These are phyloP conservation scores for Ilex aquifolium DNA, from an alignment of 257 asterid species.

Conservation along the genomic window DNA sequence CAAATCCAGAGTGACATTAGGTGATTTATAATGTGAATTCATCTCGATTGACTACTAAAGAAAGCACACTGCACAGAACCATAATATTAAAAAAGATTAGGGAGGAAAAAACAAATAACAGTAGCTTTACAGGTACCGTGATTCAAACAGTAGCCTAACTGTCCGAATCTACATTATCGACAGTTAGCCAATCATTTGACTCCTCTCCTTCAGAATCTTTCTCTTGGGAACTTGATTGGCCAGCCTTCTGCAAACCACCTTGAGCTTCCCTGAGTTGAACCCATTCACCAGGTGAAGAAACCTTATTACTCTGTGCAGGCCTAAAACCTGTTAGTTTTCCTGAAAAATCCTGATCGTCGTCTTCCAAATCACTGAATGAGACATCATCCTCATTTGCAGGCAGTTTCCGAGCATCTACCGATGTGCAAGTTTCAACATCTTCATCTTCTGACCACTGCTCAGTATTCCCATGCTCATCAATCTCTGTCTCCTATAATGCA, in stretches of 20 bases:
- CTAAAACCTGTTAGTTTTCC: constrained; percentile 18
- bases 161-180: constrained; percentile 47
- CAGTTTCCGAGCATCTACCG: constrained; percentile 17
- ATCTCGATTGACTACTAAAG: no score
- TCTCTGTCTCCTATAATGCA: constrained; percentile 20
- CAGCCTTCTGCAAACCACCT: constrained; percentile 22
- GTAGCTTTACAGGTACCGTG: no score
- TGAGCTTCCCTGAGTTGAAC: constrained; percentile 36
- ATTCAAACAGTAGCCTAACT: no score
- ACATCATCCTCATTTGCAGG: constrained; percentile 43
- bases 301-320: constrained; percentile 22
- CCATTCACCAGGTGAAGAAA: constrained; percentile 37
- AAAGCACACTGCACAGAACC: no score
- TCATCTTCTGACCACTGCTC: constrained; percentile 16
- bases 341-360: constrained; percentile 37
- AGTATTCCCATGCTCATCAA: constrained; percentile 18
- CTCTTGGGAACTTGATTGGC: constrained; percentile 26
- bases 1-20: no score
- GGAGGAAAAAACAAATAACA: no score
- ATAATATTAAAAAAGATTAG: no score
- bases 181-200: constrained; percentile 69
- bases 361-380: constrained; percentile 77
- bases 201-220: constrained; percentile 73
- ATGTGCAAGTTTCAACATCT: constrained; percentile 16
- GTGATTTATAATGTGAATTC: no score